phyloP scores from a whole-genome alignment of 140 eudicot species.

The Stevia rebaudiana region DNA sequence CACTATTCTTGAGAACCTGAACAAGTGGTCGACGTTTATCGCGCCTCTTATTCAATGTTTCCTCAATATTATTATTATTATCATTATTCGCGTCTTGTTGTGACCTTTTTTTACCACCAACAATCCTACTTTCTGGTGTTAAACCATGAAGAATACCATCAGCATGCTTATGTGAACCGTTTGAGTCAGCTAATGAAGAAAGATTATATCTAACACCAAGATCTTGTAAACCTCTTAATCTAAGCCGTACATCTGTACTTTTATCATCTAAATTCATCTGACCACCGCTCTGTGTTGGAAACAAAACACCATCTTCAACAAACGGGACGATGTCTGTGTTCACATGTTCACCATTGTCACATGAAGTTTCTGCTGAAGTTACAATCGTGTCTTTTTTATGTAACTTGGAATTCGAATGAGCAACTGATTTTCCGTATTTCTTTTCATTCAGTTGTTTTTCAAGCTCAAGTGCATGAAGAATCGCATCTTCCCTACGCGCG shows the following conservation, averaged over 20 bases:
- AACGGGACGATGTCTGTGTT: conserved; percentile 27
- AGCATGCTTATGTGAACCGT: conserved; percentile 27
- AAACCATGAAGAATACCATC: conserved; percentile 16
- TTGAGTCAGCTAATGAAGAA: conserved; percentile 28
- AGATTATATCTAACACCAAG: conserved; percentile 39
- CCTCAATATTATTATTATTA: conserved; percentile 44
- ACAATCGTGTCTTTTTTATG: conserved; percentile 23
- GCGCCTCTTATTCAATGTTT: conserved; percentile 47
- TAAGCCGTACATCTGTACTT: conserved; percentile 37
- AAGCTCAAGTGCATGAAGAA: conserved; percentile 91
- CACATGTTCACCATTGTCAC: conserved; percentile 39
- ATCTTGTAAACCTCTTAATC: conserved; percentile 70
- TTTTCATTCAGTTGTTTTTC: conserved; percentile 70
- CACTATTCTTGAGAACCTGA: conserved; percentile 48
- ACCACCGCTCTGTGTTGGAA: conserved; percentile 19
- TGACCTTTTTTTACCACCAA: conserved; percentile 31
- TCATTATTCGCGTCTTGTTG: conserved; percentile 22
- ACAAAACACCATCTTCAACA: conserved; percentile 23
- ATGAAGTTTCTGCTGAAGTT: conserved; percentile 27
- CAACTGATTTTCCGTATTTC: conserved; percentile 49
- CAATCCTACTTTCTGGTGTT: conserved; percentile 22
- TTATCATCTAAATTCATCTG: conserved; percentile 41
- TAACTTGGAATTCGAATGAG: conserved; percentile 33
- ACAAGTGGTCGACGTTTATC: conserved; percentile 57
- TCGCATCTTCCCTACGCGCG: conserved; percentile 98